Evolutionary conservation across 108 stramenopile species (phyloP).

Genomic region (Fragilaria radians): DNA sequence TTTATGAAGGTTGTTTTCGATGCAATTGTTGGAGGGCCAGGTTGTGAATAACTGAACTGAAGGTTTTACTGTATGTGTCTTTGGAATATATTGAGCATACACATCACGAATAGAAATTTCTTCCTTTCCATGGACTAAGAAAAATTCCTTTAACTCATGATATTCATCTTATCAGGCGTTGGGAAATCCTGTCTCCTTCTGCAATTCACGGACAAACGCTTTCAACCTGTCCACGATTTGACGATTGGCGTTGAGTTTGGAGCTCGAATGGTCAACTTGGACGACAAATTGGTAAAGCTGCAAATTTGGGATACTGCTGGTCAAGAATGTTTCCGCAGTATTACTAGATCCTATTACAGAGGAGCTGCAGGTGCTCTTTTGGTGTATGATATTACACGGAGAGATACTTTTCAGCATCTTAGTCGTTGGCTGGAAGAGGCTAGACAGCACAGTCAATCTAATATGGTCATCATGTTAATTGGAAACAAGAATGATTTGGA

Average conservation of each 20-base stretch:
- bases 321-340: slow-evolving; percentile 98
- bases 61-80: not conserved
- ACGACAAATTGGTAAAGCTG: slow-evolving; percentile 86
- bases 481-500: slow-evolving; percentile 97
- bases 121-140: not conserved
- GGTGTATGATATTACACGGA: slow-evolving; percentile 98
- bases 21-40: too few species aligned
- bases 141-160: slow-evolving; percentile 5
- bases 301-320: slow-evolving; percentile 91
- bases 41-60: too few species aligned
- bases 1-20: too few species aligned
- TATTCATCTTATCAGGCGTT: slow-evolving; percentile 63
- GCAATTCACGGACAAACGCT: slow-evolving; percentile 99
- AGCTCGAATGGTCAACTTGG: slow-evolving; percentile 92
- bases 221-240: slow-evolving; percentile 98
- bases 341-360: slow-evolving; percentile 98
- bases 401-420: slow-evolving; percentile 98
- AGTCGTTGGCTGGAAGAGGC: slow-evolving; percentile 99
- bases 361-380: slow-evolving; percentile 98
- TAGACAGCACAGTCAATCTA: slow-evolving; percentile 91
- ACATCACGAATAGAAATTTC: not conserved
- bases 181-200: slow-evolving; percentile 99
- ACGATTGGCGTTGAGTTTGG: slow-evolving; percentile 99
- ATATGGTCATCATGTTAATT: slow-evolving; percentile 99
- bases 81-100: not conserved